phyloP scores from a whole-genome alignment of 1,284 basidiomycete genomes.

The Lentinula novae-zelandiae region DNA sequence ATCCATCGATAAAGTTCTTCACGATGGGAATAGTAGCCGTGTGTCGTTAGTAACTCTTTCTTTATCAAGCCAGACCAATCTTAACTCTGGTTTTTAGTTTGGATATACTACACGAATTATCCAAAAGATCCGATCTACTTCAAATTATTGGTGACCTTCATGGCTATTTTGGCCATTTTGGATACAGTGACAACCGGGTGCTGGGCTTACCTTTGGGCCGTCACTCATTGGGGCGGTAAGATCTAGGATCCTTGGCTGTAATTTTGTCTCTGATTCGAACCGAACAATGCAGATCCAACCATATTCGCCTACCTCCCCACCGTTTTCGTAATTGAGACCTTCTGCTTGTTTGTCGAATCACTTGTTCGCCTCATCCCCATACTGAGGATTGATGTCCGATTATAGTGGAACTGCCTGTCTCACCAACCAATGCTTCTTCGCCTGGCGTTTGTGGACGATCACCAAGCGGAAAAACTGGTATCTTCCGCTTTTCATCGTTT shows the following conservation, averaged over 20 bases:
- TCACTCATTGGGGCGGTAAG: constrained; percentile 3
- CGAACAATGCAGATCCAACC: not conserved
- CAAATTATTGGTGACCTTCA: constrained; percentile 2
- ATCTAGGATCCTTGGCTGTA: not conserved
- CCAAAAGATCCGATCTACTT: constrained; percentile 2
- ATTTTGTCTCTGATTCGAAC: not conserved
- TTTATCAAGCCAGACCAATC: not conserved
- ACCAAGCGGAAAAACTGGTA: constrained; percentile 7
- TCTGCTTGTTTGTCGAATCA: not conserved
- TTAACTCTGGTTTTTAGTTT: not conserved
- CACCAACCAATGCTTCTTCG: constrained; percentile 5
- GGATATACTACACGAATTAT: constrained; percentile 7
- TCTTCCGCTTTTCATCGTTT: constrained; percentile 1
- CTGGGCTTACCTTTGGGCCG: constrained; percentile 2
- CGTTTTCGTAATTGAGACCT: not conserved
- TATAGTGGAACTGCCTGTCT: constrained; percentile 5
- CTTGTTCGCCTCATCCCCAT: not conserved
- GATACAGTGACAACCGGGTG: not conserved
- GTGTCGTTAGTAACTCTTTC: not conserved
- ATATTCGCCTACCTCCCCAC: not conserved
- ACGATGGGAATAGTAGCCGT: constrained; percentile 3
- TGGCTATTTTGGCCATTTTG: not conserved
- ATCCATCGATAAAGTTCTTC: not conserved
- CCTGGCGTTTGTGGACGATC: constrained; percentile 7
- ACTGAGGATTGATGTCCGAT: not conserved